A percentile compares a stretch with the other conserved stretches of the same genome.
phyloP scores from a whole-genome alignment of 208 protist genomes.

The Strigomonas culicis region DNA sequence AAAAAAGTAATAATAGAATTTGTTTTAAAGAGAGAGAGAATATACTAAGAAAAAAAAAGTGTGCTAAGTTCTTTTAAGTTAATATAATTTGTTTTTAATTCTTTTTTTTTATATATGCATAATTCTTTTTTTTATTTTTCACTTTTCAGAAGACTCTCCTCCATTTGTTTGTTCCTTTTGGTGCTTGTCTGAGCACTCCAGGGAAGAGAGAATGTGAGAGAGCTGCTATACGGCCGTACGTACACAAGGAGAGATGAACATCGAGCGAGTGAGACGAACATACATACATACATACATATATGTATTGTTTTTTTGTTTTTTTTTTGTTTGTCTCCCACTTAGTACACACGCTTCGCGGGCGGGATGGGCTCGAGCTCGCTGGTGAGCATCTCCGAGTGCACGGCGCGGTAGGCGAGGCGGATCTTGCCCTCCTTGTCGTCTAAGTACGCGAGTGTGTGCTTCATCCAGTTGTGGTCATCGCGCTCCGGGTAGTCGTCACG shows the following conservation, averaged over 20 bases:
- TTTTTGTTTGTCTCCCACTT: conserved; percentile 20
- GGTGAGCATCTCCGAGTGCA: conserved; percentile 90
- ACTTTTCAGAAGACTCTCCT: not conserved
- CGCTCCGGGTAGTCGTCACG: conserved; percentile 96
- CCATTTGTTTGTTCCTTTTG: not conserved
- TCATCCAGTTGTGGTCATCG: conserved; percentile 99
- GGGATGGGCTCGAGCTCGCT: conserved; percentile 87
- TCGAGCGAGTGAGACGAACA: too few relatives aligned
- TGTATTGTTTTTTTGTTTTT: too few relatives aligned
- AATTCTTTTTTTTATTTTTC: conserved; percentile 17
- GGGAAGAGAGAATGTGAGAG: too few relatives aligned
- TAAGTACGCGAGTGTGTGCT: conserved; percentile 97
- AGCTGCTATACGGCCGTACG: too few relatives aligned
- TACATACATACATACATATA: not conserved
- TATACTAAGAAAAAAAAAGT: too few relatives aligned
- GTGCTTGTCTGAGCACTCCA: too few relatives aligned
- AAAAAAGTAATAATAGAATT: too few relatives aligned
- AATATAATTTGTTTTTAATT: not conserved
- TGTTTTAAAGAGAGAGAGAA: too few relatives aligned
- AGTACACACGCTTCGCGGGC: conserved; percentile 92
- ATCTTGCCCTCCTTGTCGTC: conserved; percentile 91
- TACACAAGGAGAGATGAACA: too few relatives aligned
- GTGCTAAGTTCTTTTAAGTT: not conserved
- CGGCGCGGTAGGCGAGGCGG: conserved; percentile 92
- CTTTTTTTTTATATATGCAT: conserved; percentile 7